Evolutionary conservation across 441 rosid genomes (phyloP).

Genomic region (Dalechampia spathulata): DNA sequence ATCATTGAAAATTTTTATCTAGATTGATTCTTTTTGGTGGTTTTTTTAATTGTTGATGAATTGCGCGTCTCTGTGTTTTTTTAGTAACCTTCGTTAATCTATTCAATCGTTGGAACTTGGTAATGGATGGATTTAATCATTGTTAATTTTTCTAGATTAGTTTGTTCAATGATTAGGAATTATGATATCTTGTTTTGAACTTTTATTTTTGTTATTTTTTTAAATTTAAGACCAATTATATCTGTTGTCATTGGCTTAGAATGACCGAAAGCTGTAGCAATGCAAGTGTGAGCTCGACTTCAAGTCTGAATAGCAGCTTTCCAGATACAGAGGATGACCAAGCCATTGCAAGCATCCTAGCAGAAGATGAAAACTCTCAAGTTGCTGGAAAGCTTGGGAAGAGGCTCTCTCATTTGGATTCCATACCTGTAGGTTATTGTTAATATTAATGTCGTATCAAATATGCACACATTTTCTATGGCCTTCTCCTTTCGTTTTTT

Average conservation of each 20-base stretch:
- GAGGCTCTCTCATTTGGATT: slow-evolving; percentile 82
- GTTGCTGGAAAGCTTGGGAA: slow-evolving; percentile 54
- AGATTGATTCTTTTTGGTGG: background rate
- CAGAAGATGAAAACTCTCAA: slow-evolving; percentile 49
- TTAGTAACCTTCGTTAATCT: background rate
- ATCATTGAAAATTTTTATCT: background rate
- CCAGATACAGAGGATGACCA: slow-evolving; percentile 83
- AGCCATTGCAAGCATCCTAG: slow-evolving; percentile 68
- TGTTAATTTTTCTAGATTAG: background rate
- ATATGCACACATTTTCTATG: background rate
- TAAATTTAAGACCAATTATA: background rate
- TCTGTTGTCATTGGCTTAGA: slow-evolving; percentile 17
- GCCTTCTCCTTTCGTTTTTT: background rate
- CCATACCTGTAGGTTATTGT: slow-evolving; percentile 62
- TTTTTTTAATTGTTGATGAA: background rate
- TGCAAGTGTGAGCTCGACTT: slow-evolving; percentile 70
- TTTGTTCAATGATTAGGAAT: background rate
- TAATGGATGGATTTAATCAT: background rate
- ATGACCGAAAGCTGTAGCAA: slow-evolving; percentile 60
- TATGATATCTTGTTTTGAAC: background rate
- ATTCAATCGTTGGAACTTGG: background rate
- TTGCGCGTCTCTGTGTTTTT: background rate
- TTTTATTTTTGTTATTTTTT: slow-evolving; percentile 9
- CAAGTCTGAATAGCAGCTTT: slow-evolving; percentile 69
- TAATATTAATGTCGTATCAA: background rate